Percentiles rank a stretch among this genome's conserved stretches.
phyloP scores from a whole-genome alignment of 177 flowering plant species.

The Tripterygium wilfordii region DNA sequence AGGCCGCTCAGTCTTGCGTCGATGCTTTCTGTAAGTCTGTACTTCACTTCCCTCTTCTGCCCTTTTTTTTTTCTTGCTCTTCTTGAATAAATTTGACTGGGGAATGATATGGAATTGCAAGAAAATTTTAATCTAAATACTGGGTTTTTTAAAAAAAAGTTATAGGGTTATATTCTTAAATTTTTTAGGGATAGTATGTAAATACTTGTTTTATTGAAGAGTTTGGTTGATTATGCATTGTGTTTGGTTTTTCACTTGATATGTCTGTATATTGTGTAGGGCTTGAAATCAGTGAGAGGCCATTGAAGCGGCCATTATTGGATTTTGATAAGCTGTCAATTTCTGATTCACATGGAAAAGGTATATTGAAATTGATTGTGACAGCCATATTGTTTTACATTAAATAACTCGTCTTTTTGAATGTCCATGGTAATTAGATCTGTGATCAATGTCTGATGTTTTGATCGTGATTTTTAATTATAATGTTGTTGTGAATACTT shows the following conservation, averaged over 20 bases:
- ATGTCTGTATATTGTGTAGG: constrained; percentile 26
- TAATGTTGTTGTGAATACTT: too few relatives aligned
- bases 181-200: too few relatives aligned
- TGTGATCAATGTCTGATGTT: too few relatives aligned
- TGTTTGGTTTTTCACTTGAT: background rate
- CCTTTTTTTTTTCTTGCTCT: background rate
- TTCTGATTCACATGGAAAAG: constrained; percentile 38
- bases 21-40: constrained; percentile 63
- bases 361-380: constrained; percentile 16
- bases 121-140: background rate
- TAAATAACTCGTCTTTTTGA: background rate
- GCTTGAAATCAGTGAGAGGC: constrained; percentile 82
- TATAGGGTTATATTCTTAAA: too few relatives aligned
- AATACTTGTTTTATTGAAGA: background rate
- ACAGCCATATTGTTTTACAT: background rate
- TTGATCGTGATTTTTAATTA: too few relatives aligned
- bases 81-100: background rate
- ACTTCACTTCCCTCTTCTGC: background rate
- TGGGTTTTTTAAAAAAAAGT: background rate
- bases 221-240: background rate
- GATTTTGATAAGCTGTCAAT: constrained; percentile 69
- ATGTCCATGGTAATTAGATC: background rate
- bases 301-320: constrained; percentile 54
- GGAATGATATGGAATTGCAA: too few relatives aligned
- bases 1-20: constrained; percentile 44